These are phyloP conservation scores for Xylaria scruposa DNA, from an alignment of 495 filamentous ascomycete species.

Conservation along the genomic window DNA sequence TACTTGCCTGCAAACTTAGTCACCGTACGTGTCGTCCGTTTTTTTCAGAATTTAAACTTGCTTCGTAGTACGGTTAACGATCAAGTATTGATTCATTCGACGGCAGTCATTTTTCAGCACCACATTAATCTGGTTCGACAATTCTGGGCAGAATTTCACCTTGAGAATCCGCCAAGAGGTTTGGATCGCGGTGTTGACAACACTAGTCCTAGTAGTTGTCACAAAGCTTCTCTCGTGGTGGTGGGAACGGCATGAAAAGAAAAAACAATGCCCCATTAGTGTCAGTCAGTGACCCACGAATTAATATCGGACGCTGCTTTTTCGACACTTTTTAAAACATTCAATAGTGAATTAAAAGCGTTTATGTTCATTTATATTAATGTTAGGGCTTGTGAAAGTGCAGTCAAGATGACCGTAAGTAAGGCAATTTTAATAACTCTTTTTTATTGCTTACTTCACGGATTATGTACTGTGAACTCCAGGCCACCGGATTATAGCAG, in stretches of 20 bases:
- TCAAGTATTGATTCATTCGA: not conserved
- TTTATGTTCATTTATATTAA: too few relatives aligned
- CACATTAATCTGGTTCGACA: not conserved
- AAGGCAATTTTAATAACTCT: too few relatives aligned
- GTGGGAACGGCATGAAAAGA: not conserved
- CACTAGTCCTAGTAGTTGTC: not conserved
- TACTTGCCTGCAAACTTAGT: not conserved
- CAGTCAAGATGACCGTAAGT: too few relatives aligned
- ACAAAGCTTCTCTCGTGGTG: not conserved
- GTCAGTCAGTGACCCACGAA: too few relatives aligned
- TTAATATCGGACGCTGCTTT: too few relatives aligned
- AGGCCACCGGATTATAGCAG: slow-evolving; percentile 44
- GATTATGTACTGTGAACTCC: slow-evolving; percentile 39
- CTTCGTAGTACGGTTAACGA: too few relatives aligned
- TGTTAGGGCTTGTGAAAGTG: too few relatives aligned
- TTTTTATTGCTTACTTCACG: not conserved
- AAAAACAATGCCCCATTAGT: not conserved
- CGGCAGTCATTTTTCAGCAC: slow-evolving; percentile 1
- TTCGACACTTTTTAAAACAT: too few relatives aligned
- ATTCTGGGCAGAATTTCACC: not conserved
- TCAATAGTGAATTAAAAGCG: too few relatives aligned
- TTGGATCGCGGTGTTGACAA: not conserved
- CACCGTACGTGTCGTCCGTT: not conserved
- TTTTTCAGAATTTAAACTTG: too few relatives aligned
- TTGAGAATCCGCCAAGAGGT: not conserved